These are phyloP conservation scores for Zea luxurians DNA, from an alignment of 176 grass and related monocot genomes.

Conservation along the genomic window DNA sequence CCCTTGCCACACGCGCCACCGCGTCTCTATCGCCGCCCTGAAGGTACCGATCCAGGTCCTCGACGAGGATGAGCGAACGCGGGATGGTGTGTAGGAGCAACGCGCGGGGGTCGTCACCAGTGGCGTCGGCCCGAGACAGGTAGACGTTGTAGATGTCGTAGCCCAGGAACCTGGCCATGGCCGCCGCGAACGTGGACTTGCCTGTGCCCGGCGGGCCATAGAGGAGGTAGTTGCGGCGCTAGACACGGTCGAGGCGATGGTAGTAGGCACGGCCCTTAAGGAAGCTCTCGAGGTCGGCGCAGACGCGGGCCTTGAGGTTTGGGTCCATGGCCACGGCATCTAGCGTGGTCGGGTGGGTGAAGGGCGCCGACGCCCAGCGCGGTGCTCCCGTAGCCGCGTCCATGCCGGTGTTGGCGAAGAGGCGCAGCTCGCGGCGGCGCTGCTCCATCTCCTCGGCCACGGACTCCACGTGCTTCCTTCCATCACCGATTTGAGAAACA, in stretches of 20 bases:
- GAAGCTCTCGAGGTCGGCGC: constrained; percentile 67
- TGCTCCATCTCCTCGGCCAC: too few species aligned
- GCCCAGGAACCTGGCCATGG: too few species aligned
- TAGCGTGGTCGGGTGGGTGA: constrained; percentile 73
- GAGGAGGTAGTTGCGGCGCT: constrained; percentile 82
- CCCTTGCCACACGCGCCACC: too few species aligned
- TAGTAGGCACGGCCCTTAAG: constrained; percentile 72
- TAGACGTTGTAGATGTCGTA: too few species aligned
- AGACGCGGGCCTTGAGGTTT: too few species aligned
- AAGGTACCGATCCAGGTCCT: constrained; percentile 73
- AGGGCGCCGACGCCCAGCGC: constrained; percentile 52
- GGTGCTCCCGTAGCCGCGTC: constrained; percentile 21
- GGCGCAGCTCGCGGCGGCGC: too few species aligned
- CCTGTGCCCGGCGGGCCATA: constrained; percentile 75
- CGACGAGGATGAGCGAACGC: constrained; percentile 66
- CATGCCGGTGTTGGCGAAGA: constrained; percentile 26
- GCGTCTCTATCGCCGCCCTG: too few species aligned
- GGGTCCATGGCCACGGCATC: constrained; percentile 83
- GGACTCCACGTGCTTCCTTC: too few species aligned
- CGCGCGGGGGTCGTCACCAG: too few species aligned
- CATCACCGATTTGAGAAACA: too few species aligned
- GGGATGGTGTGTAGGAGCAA: constrained; percentile 64
- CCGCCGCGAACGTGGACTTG: too few species aligned
- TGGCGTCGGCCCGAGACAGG: too few species aligned
- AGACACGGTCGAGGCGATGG: constrained; percentile 66